phyloP scores from a whole-genome alignment of 1,139 yeast species.

The Candida smagusa region DNA sequence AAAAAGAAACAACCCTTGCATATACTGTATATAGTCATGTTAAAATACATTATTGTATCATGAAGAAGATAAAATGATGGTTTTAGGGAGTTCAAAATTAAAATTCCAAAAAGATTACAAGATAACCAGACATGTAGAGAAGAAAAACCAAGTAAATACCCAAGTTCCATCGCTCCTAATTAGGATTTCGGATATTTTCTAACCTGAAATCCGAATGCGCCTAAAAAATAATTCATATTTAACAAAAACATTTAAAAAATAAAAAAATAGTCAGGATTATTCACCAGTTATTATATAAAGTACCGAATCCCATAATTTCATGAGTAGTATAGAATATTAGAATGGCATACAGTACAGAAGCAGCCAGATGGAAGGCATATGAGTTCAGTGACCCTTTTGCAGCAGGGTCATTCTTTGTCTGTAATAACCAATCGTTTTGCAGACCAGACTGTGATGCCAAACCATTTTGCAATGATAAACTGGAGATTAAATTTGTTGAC shows the following conservation, averaged over 20 bases:
- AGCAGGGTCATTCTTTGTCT: slow-evolving; percentile 52
- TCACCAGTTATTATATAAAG: not conserved
- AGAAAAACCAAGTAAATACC: too few species aligned
- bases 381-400: slow-evolving; percentile 69
- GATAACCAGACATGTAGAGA: too few species aligned
- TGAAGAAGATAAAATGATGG: too few species aligned
- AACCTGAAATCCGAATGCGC: too few species aligned
- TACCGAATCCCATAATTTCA: not conserved
- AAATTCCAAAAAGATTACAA: too few species aligned
- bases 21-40: too few species aligned
- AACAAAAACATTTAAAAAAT: not conserved
- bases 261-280: not conserved
- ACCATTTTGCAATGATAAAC: slow-evolving; percentile 40
- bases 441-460: slow-evolving; percentile 68
- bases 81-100: too few species aligned
- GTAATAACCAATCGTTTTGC: slow-evolving; percentile 48
- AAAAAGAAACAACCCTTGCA: too few species aligned
- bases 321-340: not conserved
- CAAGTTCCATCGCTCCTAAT: too few species aligned
- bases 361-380: slow-evolving; percentile 61
- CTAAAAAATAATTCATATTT: too few species aligned
- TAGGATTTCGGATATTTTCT: too few species aligned
- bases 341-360: slow-evolving; percentile 46
- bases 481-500: slow-evolving; percentile 44
- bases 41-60: too few species aligned